These are phyloP conservation scores for Colletotrichum agaves DNA, from an alignment of 2,329 filamentous ascomycete genomes.

Conservation along the genomic window DNA sequence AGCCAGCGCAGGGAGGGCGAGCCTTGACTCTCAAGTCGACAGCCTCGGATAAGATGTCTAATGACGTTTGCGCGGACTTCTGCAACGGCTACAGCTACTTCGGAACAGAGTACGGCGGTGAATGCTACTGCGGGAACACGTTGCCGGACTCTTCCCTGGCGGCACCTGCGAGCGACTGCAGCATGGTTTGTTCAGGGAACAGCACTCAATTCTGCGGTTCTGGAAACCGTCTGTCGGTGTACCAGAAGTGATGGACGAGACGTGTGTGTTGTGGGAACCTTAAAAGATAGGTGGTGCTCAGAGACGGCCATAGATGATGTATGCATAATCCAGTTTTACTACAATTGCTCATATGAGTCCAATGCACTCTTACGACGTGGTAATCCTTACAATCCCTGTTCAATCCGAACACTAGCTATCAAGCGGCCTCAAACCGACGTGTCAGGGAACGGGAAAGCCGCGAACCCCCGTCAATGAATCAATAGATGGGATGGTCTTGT, in stretches of 20 bases:
- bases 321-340: no score
- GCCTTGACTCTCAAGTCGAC: conserved; percentile 44
- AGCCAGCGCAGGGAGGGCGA: conserved; percentile 46
- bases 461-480: no score
- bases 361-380: no score
- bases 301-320: not conserved
- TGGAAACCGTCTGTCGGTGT: conserved; percentile 50
- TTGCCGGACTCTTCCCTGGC: conserved; percentile 44
- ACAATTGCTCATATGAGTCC: no score
- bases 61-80: conserved; percentile 46
- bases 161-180: conserved; percentile 49
- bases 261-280: no score
- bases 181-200: conserved; percentile 54
- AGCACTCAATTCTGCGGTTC: conserved; percentile 52
- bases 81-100: conserved; percentile 48
- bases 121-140: conserved; percentile 51
- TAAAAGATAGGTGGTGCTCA: not conserved
- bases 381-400: no score
- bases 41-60: conserved; percentile 46
- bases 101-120: conserved; percentile 51
- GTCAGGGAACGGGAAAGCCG: no score
- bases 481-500: no score
- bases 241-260: conserved; percentile 41
- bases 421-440: no score
- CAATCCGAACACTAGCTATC: no score